These are phyloP conservation scores for Acaromyces ingoldii DNA, from an alignment of 1,284 basidiomycete genomes.

Conservation along the genomic window DNA sequence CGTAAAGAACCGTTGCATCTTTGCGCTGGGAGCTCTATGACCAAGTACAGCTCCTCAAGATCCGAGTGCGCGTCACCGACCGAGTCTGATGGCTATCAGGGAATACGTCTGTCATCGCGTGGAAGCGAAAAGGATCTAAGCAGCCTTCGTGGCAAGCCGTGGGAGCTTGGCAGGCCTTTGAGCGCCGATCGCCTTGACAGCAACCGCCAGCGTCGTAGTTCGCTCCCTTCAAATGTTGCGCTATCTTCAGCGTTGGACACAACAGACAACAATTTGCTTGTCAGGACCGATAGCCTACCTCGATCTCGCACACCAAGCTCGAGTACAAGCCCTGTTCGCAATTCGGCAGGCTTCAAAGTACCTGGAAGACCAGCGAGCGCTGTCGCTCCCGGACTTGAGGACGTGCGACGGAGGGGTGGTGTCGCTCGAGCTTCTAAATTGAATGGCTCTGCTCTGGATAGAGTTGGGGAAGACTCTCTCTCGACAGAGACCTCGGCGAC, in stretches of 20 bases:
- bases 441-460: background rate
- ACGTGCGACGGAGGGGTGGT: background rate
- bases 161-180: background rate
- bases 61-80: background rate
- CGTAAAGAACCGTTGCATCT: conserved; percentile 18
- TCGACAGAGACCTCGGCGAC: no score
- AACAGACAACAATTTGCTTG: background rate
- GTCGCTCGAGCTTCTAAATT: background rate
- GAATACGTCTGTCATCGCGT: no score
- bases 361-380: conserved; percentile 1
- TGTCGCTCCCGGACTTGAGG: background rate
- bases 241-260: background rate
- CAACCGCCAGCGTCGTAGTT: background rate
- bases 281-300: background rate
- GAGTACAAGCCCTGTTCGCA: background rate
- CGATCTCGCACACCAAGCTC: no score
- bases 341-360: conserved; percentile 1
- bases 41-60: background rate
- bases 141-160: background rate
- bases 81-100: no score
- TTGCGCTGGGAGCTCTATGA: conserved; percentile 11
- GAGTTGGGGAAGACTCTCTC: background rate
- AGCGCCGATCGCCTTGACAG: background rate
- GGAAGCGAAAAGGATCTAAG: no score
- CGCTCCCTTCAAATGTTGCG: background rate